Evolutionary conservation across 768 basidiomycete species (phyloP).

Genomic region (Tephrocybe rancida): DNA sequence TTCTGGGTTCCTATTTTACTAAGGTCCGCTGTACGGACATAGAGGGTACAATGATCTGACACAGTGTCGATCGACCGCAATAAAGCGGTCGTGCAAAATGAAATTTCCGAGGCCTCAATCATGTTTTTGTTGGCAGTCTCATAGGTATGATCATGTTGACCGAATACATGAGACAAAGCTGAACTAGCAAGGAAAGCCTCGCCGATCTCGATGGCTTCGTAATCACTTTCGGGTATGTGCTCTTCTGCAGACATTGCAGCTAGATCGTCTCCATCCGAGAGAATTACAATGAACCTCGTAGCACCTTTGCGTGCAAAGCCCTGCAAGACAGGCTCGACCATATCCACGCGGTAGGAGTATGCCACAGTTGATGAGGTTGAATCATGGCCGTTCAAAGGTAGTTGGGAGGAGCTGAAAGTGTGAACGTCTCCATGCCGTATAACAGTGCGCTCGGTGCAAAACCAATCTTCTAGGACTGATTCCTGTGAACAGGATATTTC

Average conservation of each 20-base stretch:
- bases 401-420: conserved; percentile 22
- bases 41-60: conserved; percentile 59
- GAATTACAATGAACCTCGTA: conserved; percentile 58
- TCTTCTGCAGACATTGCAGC: conserved; percentile 18
- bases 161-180: conserved; percentile 32
- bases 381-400: conserved; percentile 21
- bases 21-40: conserved; percentile 64
- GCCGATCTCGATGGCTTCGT: conserved; percentile 66
- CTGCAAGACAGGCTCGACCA: conserved; percentile 75
- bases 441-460: conserved; percentile 43
- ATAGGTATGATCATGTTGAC: conserved; percentile 16
- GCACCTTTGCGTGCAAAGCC: conserved; percentile 51
- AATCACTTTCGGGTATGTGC: conserved; percentile 18
- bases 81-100: conserved; percentile 34
- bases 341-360: conserved; percentile 51
- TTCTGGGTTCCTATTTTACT: conserved; percentile 65
- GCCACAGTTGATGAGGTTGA: conserved; percentile 15
- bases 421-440: conserved; percentile 54
- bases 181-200: conserved; percentile 70
- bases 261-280: conserved; percentile 22
- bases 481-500: conserved; percentile 35
- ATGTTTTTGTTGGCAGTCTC: conserved; percentile 7
- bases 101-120: conserved; percentile 15
- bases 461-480: conserved; percentile 42
- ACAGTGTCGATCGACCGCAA: conserved; percentile 29